phyloP scores from a whole-genome alignment of 2,329 filamentous ascomycete genomes.

The Thielaviopsis punctulata region DNA sequence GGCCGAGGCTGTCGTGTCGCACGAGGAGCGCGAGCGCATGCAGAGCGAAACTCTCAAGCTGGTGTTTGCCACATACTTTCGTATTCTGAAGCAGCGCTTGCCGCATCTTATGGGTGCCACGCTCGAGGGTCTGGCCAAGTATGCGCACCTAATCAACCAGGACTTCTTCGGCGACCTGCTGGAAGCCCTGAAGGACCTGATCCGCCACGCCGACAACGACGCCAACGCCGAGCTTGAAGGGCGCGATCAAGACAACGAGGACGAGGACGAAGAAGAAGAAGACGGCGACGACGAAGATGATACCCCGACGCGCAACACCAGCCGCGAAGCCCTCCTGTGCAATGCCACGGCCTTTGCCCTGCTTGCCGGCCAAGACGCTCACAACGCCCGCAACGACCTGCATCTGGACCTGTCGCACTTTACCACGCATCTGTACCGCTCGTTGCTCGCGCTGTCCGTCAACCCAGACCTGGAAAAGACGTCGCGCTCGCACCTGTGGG shows the following conservation, averaged over 20 bases:
- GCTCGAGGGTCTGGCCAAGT: slow-evolving; percentile 82
- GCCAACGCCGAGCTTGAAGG: slow-evolving; percentile 23
- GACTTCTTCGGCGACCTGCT: slow-evolving; percentile 96
- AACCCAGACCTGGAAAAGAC: slow-evolving; percentile 78
- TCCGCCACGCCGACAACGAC: slow-evolving; percentile 51
- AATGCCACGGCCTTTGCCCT: slow-evolving; percentile 95
- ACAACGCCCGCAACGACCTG: slow-evolving; percentile 63
- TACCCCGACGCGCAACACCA: slow-evolving; percentile 47
- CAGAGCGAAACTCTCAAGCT: slow-evolving; percentile 92
- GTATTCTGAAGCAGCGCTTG: slow-evolving; percentile 69
- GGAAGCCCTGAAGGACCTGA: slow-evolving; percentile 84
- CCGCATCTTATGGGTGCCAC: slow-evolving; percentile 91
- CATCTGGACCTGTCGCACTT: slow-evolving; percentile 92
- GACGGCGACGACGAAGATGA: slow-evolving; percentile 30
- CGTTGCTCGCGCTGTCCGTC: slow-evolving; percentile 59
- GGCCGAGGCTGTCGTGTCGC: slow-evolving; percentile 76
- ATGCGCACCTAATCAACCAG: slow-evolving; percentile 93
- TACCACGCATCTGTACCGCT: slow-evolving; percentile 81
- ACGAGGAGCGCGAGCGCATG: slow-evolving; percentile 85
- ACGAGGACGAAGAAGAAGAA: slow-evolving; percentile 26
- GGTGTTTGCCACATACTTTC: slow-evolving; percentile 90
- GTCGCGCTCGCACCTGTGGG: slow-evolving; percentile 50
- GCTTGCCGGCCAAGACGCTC: slow-evolving; percentile 80
- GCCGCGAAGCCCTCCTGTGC: slow-evolving; percentile 78
- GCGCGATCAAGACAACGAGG: slow-evolving; percentile 26